Percentiles rank a stretch among this genome's conserved stretches.
Conservation (phyloP, 2,329 filamentous ascomycete genomes). For the Epicoccum nigrum region DNA sequence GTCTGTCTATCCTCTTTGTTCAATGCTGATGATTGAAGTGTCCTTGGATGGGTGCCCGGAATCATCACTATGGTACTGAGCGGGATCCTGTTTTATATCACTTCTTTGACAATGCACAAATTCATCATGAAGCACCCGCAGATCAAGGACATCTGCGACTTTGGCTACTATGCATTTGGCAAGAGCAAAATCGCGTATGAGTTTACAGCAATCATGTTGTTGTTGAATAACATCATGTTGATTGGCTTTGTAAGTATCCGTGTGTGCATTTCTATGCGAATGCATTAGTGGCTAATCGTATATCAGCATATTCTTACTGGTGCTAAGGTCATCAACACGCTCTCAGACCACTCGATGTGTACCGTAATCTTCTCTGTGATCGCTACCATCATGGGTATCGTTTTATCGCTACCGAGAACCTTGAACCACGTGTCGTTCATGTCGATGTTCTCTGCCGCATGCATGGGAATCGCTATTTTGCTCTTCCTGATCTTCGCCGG, state of each 20-base stretch:
- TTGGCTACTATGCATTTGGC: conserved; percentile 91
- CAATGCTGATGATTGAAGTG: conserved; percentile 32
- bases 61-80: conserved; percentile 83
- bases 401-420: conserved; percentile 83
- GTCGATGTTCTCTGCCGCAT: conserved; percentile 77
- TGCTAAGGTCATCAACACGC: conserved; percentile 20
- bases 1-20: neutral
- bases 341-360: conserved; percentile 73
- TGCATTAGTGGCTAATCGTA: neutral
- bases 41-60: conserved; percentile 83
- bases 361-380: conserved; percentile 81
- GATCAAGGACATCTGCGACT: conserved; percentile 88
- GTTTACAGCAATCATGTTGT: conserved; percentile 79
- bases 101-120: conserved; percentile 68
- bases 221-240: conserved; percentile 88
- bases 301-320: conserved; percentile 13
- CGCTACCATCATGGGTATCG: conserved; percentile 73
- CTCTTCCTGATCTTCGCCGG: conserved; percentile 81
- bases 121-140: conserved; percentile 90
- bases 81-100: conserved; percentile 80
- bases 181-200: conserved; percentile 73
- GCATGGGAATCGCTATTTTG: conserved; percentile 87
- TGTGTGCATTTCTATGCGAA: too few species aligned
- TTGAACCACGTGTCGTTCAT: conserved; percentile 80
- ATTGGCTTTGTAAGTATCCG: conserved; percentile 64